Base-by-base conservation (phyloP, 768 basidiomycete species). In the Clathrus columnatus region DNA sequence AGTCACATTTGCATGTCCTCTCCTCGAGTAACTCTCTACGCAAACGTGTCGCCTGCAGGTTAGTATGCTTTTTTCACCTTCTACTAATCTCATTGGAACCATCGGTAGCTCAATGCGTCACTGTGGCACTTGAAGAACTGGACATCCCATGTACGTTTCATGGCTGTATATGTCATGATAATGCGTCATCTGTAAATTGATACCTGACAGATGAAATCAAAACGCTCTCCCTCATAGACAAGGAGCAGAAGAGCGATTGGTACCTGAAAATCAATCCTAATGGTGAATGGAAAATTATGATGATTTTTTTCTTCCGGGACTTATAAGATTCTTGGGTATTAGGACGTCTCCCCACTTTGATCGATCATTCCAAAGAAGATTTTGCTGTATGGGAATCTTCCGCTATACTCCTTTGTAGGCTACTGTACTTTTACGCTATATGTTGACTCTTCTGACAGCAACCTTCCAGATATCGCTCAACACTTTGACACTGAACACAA, bases 171-270 rank as follows among this genome's bases (percentile, higher is more conserved):
- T n/a, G n/a, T n/a, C n/a, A 11, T 36, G 2, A 14, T 36, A 11
- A 11, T 11, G 11, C n/a, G n/a, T n/a, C n/a, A n/a, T n/a, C n/a
- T n/a, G n/a, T n/a, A n/a, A n/a, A n/a, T n/a, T n/a, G n/a, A n/a
- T n/a, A n/a, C n/a, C 4, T 2, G 11, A 11, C n/a, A 36, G 36
- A 36, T 11, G n/a, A 36, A 14, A n/a, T 36, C 36, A 36, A 78
- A 57, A 72, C 64, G 44, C 76, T 93, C 60, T 70, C 80, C 56
- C 73, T 92, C 59, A 67, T 65, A 14, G 79, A 77, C 59, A 84
- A 84, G 61, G 71, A 73, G n/a, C 90, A 92, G 70, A 93, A 92
- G 71, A 81, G 87, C 64, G 76, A 76, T 0, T 90, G 85, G 85
- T 49, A 28, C 47, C 17, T 54, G 24, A 56, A 57, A 61, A 59